Base-by-base conservation (phyloP, 768 basidiomycete species). In the Termitomyces sp. region DNA sequence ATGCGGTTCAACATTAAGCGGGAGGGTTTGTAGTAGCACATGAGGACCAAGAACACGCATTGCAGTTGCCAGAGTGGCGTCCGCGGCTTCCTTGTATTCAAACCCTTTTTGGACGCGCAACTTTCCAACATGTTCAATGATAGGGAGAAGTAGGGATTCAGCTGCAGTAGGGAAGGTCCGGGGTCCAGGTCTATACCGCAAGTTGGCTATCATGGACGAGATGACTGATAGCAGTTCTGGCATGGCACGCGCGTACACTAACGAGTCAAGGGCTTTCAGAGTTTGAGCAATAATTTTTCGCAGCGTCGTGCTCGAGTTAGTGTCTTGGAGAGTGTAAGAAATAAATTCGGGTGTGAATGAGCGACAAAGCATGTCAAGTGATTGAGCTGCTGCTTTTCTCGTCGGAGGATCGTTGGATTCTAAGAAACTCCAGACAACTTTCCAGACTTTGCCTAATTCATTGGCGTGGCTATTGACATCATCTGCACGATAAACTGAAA, bases 21-120 rank as follows among this genome's bases (percentile, higher is more conserved):
- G 97, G 41, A 98, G 75, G 21, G 77, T 74, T 21, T 76, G 71
- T 34, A 99, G 75, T 4, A 98, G 67, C 1, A 85, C 85, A 57
- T 89, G 84, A 6, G 96, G 95, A 4, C 97, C 97, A 45, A 97
- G 73, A 4, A 92, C 80, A 57, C 85, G 83, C 82, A 97, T 90
- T 0, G 94, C 92, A 25, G 83, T 82, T 1, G 88, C 84, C 35
- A 98, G 74, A 0, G 88, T 85, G 10, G 74, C 75, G 67, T 99
- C 96, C 14, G 87, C 93, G 19, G 82, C 84, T 66, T 95, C 95
- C 69, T 92, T 95, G 72, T 90, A 82, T 69, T 97, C 94, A 65
- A 98, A 99, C 1, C 79, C 84, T 70, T 89, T 92, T 64, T 88
- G 79, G 25, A 82, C 76, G 54, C 96, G 75, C 53, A 96, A 72